Conservation (phyloP, 805 yeast genomes). For the Maudiozyma turicensis region DNA sequence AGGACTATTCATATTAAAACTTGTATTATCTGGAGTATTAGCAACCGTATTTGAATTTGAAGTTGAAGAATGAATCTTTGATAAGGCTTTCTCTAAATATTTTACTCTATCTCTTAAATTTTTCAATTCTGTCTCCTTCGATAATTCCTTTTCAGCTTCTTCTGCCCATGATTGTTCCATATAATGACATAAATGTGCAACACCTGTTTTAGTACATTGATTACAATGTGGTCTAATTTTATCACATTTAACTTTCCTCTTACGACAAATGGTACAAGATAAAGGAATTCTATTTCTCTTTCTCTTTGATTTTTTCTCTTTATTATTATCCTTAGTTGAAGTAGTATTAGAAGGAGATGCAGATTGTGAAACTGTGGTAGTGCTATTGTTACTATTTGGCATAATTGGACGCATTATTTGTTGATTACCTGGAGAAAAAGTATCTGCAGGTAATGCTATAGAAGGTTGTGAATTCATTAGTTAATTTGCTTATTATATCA, state of each 20-base stretch:
- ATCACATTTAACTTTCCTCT: slow-evolving; percentile 42
- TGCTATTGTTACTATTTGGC: neutral
- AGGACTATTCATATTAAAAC: neutral
- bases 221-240: slow-evolving; percentile 46
- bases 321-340: neutral
- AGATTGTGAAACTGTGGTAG: neutral
- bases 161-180: slow-evolving; percentile 54
- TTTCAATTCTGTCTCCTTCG: slow-evolving; percentile 37
- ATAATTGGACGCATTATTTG: neutral
- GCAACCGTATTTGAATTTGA: slow-evolving; percentile 5
- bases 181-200: slow-evolving; percentile 47
- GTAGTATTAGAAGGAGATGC: neutral
- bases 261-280: slow-evolving; percentile 39
- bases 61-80: slow-evolving; percentile 9
- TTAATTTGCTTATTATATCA: neutral
- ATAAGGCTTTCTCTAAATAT: slow-evolving; percentile 40
- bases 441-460: neutral
- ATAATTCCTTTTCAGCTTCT: slow-evolving; percentile 37
- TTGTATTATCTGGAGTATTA: slow-evolving; percentile 13
- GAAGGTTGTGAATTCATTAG: neutral
- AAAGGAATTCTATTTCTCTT: slow-evolving; percentile 41
- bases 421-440: neutral
- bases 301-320: slow-evolving; percentile 19
- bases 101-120: slow-evolving; percentile 49
- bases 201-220: slow-evolving; percentile 48